phyloP scores from a whole-genome alignment of 306 rosid species.

The Vicia villosa region DNA sequence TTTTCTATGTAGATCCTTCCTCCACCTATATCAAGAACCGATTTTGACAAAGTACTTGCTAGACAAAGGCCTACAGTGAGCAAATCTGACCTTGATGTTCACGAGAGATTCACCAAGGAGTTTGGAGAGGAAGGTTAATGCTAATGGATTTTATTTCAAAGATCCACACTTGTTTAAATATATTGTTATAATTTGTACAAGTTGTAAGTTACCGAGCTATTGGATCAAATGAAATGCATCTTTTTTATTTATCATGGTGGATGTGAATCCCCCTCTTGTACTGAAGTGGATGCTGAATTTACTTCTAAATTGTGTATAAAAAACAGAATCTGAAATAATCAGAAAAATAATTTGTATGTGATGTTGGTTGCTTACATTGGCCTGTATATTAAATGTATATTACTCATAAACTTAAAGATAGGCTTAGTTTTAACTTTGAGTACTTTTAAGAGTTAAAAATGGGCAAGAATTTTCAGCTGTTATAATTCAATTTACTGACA shows the following conservation, averaged over 20 bases:
- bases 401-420: constrained; percentile 17
- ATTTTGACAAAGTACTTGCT: constrained; percentile 97
- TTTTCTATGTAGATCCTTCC: constrained; percentile 79
- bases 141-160: constrained; percentile 43
- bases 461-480: background rate
- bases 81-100: constrained; percentile 82
- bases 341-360: constrained; percentile 34
- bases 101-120: constrained; percentile 95
- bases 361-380: constrained; percentile 27
- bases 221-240: constrained; percentile 53
- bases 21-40: constrained; percentile 81
- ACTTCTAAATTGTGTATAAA: constrained; percentile 58
- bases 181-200: constrained; percentile 45
- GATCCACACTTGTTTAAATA: constrained; percentile 42
- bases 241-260: constrained; percentile 38
- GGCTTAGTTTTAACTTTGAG: background rate
- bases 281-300: constrained; percentile 37
- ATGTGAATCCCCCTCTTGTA: constrained; percentile 49
- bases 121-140: constrained; percentile 98
- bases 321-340: constrained; percentile 41
- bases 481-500: background rate
- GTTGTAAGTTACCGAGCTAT: constrained; percentile 48
- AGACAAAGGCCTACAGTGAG: constrained; percentile 98
- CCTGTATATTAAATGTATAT: constrained; percentile 10
- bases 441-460: background rate